Evolutionary conservation across 2,329 filamentous ascomycete genomes (phyloP).

Genomic region (Venturia pyrina): DNA sequence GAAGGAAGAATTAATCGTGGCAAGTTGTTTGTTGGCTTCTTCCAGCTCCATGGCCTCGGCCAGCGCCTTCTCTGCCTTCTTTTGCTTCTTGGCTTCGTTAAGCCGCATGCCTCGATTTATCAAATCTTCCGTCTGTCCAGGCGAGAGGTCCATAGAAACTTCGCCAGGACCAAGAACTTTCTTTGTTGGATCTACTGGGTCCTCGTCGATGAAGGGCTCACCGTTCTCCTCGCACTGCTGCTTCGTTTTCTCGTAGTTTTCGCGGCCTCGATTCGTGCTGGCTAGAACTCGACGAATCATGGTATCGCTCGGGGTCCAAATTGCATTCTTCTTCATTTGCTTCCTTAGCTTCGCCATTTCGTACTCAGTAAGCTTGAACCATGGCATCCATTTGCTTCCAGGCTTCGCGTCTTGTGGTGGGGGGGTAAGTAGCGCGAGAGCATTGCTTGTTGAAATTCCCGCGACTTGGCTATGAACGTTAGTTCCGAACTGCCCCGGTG

Average conservation of each 20-base stretch:
- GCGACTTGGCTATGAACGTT: constrained; percentile 45
- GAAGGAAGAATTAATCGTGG: constrained; percentile 22
- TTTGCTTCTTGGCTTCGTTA: constrained; percentile 67
- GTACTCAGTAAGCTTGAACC: constrained; percentile 55
- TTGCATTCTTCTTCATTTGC: constrained; percentile 84
- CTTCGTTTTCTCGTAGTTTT: constrained; percentile 45
- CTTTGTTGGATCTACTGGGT: constrained; percentile 17
- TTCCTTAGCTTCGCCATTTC: constrained; percentile 66
- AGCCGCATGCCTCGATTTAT: constrained; percentile 68
- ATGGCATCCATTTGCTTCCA: constrained; percentile 52
- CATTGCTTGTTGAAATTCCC: constrained; percentile 52
- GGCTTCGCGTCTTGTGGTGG: constrained; percentile 49
- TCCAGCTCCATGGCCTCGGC: constrained; percentile 18
- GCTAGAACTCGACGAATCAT: constrained; percentile 77
- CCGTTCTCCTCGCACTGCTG: constrained; percentile 57
- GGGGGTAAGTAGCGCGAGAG: constrained; percentile 46
- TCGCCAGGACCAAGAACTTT: constrained; percentile 46
- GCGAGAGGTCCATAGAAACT: constrained; percentile 52
- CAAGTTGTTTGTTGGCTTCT: constrained; percentile 20
- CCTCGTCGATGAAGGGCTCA: constrained; percentile 51
- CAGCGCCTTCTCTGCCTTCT: constrained; percentile 38
- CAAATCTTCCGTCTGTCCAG: constrained; percentile 7
- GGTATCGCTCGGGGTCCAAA: constrained; percentile 74
- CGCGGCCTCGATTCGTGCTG: constrained; percentile 48
- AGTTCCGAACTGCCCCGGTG: constrained; percentile 38